Base-by-base conservation (phyloP, 768 basidiomycete species). In the Rhizopogon sp. region DNA sequence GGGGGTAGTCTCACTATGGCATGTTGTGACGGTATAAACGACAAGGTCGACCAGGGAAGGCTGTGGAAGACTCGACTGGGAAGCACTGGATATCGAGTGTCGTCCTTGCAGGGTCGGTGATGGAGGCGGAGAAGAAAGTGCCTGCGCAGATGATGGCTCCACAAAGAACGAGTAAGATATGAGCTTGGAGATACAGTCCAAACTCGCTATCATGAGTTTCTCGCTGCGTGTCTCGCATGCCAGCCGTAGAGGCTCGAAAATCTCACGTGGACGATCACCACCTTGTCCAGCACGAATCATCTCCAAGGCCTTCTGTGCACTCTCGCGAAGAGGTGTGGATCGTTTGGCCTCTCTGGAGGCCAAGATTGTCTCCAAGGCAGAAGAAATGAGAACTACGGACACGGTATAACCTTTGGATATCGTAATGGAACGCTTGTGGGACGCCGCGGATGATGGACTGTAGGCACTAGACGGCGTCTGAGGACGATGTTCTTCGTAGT, bases 131-230 rank as follows among this genome's bases (percentile, higher is more conserved):
- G 93, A 92, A 3, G 82, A 78, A 49, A 87, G 61, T 4, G 72
- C 39, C 61, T 71, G 35, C 70, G 70, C 55, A 8, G 76, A 68
- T 37, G 76, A 72, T 33, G 80, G 70, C 62, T 97, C 95, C 42
- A 83, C 82, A 65, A 98, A 98, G 81, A 98, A 98, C 25, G 93
- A 94, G 70, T 98, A 93, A 6, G 94, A 95, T 58, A 98, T 91
- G 60, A 99, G 83, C 72, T 99, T 99, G 53, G 93, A 92, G 57
- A 98, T 93, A 65, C 97, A 95, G 71, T 99, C 97, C 68, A 99
- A 76, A 62, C 95, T 96, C 16, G 94, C 91, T 66, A 97, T 92
- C 87, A 94, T 91, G 35, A 98, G 81, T 61, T 93, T 93, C 68
- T 98, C 94, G 59, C 80, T 90, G 50, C 86, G 82, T 4, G 95